These are phyloP conservation scores for Barbarea vulgaris DNA, from an alignment of 345 rosid species.

Conservation along the genomic window DNA sequence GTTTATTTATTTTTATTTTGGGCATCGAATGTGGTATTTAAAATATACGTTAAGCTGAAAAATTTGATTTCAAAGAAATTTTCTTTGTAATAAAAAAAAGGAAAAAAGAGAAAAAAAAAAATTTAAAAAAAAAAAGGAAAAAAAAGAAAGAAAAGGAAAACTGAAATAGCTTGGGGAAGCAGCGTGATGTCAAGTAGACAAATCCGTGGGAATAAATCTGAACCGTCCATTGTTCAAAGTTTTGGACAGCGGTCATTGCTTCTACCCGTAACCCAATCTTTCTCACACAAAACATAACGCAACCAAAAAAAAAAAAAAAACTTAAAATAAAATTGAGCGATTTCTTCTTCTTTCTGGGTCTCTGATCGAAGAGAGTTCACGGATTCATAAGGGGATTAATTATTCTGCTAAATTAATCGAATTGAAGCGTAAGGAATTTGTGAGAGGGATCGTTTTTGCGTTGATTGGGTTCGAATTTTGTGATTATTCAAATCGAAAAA, in stretches of 20 bases:
- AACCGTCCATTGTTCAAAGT: conserved; percentile 37
- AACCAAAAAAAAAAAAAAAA: background rate
- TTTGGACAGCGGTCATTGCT: conserved; percentile 54
- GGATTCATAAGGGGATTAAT: background rate
- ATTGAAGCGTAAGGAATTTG: conserved; percentile 12
- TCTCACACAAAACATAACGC: conserved; percentile 36
- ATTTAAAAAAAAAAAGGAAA: background rate
- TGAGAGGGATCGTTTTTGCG: background rate
- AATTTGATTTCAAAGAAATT: background rate
- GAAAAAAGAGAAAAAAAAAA: background rate
- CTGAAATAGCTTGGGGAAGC: background rate
- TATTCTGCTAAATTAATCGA: background rate
- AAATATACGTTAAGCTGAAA: background rate
- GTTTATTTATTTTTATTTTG: too few species aligned
- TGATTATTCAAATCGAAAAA: background rate
- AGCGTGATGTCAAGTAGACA: conserved; percentile 43
- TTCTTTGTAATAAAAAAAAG: background rate
- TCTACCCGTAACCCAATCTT: conserved; percentile 46
- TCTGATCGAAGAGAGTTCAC: conserved; percentile 32
- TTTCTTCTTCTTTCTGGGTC: conserved; percentile 2
- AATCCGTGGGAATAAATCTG: conserved; percentile 33
- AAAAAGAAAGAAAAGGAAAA: background rate
- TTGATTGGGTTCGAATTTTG: conserved; percentile 19
- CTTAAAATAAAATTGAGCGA: background rate
- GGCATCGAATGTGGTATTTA: background rate